Base-by-base conservation (phyloP, 2,329 filamentous ascomycete species). In the Blumeriella jaapii region DNA sequence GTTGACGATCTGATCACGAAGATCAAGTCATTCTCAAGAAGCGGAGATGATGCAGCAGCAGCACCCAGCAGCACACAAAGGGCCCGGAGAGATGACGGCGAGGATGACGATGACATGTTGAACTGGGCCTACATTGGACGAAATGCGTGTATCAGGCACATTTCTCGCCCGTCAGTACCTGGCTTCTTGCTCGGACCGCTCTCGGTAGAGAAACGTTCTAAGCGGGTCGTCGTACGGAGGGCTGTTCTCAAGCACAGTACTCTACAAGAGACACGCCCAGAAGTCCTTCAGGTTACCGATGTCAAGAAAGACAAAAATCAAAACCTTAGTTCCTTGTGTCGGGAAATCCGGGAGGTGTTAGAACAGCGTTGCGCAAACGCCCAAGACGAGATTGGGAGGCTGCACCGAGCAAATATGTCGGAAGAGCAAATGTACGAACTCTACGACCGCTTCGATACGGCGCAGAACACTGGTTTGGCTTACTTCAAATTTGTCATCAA, bases 1-100 rank as follows among this genome's bases (percentile, higher is more conserved):
- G 68, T 93, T 0, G 87, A 96, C 42, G 83, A 94, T 50, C 93
- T 96, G 52, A 74, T 96, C 10, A 82, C 82, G 1, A 93, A 93
- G 58, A 89, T 82, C 56, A 85, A 93, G 40, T 73, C 71, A 3
- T 96, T 82, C 55, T 95, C 96, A 85, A 75, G 44, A 74, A 14
- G 68, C 71, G 22, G 80, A 3, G 63, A 69, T 6, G 69, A 68
- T 8, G 69, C 71, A 15, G 59, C 70, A 31, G 64, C 69, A 24
- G 55, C 62, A 62, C 6, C 68, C 63, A 54, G 43, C 36, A 49
- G 52, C 34, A 60, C 57, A 2, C 61, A 63, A 43, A 55, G 58
- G 23, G 52, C 56, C 31, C 50, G 60, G 42, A 42, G 59, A 54
- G 81, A 81, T 2, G 76, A 78, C 0, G 71, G 73, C 1, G 74